Base-by-base conservation (phyloP, 75 land plant genomes). In the Cupressus sempervirens region DNA sequence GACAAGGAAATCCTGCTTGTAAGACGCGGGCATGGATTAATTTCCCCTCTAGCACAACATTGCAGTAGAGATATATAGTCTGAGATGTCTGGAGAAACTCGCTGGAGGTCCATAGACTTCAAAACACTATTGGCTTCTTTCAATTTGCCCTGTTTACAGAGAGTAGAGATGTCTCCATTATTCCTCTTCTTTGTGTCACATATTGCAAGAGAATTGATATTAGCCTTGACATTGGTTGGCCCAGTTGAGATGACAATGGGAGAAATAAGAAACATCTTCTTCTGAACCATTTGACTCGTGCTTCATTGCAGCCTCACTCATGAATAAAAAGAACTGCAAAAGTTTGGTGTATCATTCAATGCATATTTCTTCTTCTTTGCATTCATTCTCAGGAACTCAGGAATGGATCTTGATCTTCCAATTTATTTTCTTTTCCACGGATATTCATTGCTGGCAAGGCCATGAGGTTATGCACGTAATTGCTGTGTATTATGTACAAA, bases 1-100 rank as follows among this genome's bases (percentile, higher is more conserved):
- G 54, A 38, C 68, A 83, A 80, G 45, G 85, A 81, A 86, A 85
- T 13, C 88, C 88, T 12, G 35, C 34, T 86, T 90, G 84, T 29
- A 86, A 54, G 15, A 82, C 83, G 53, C 82, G 85, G 75, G 76
- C 83, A 50, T 90, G 89, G 40, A 86, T 52, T 20, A 81, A 58
- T 73, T 8, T 82, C 8, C 92, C 92, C 45, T 86, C 56, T 18
- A 67, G 14, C 9, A 87, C 85, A 91, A 0, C 84, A 83, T 7
- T 87, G 86, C 1, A 91, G 46, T 15, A 89, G 88, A 92, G 29
- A 83, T 86, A 85, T 86, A 91, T 70, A 70, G 35, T 30, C 30
- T 9, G 74, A 70, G 35, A 10, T 10, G 34, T 29, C 13, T 29
- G 3, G 35, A 32, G 34, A 9, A 8, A 70, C 30, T 30, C 13